These are phyloP conservation scores for Heterobasidion annosum DNA, from an alignment of 1,284 basidiomycete genomes.

Conservation along the genomic window DNA sequence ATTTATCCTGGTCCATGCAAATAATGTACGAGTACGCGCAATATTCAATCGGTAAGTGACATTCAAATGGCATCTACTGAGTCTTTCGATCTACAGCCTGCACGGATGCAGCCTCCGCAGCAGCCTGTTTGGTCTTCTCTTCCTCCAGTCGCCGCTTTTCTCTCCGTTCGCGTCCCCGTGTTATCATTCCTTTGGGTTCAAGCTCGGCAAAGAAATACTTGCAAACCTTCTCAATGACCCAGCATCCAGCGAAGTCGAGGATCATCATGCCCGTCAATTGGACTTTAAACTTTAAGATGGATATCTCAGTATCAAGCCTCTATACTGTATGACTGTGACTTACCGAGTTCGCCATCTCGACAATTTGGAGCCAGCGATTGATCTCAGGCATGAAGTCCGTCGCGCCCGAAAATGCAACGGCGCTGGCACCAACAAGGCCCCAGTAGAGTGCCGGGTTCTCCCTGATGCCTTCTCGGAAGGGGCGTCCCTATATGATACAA, in stretches of 20 bases:
- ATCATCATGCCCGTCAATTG: conserved; percentile 76
- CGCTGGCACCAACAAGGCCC: conserved; percentile 79
- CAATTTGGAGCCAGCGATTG: conserved; percentile 95
- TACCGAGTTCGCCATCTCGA: conserved; percentile 78
- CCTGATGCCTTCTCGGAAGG: conserved; percentile 92
- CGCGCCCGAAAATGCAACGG: conserved; percentile 88
- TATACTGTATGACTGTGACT: conserved; percentile 19
- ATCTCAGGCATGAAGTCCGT: conserved; percentile 93
- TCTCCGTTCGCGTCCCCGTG: conserved; percentile 71
- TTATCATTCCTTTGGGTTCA: conserved; percentile 80
- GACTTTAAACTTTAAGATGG: conserved; percentile 61
- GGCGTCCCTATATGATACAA: conserved; percentile 55
- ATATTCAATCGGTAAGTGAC: no score
- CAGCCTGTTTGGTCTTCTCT: conserved; percentile 4
- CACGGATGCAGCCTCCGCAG: conserved; percentile 1
- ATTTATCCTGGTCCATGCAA: not conserved
- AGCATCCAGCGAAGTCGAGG: conserved; percentile 86
- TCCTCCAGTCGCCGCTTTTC: conserved; percentile 27
- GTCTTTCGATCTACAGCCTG: conserved; percentile 10
- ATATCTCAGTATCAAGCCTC: not conserved
- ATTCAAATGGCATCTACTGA: conserved; percentile 4
- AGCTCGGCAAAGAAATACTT: conserved; percentile 87
- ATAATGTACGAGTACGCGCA: not conserved
- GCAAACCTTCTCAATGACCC: conserved; percentile 73
- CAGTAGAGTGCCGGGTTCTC: conserved; percentile 91